These are phyloP conservation scores for Leccinum laetum DNA, from an alignment of 1,284 basidiomycete species.

Conservation along the genomic window DNA sequence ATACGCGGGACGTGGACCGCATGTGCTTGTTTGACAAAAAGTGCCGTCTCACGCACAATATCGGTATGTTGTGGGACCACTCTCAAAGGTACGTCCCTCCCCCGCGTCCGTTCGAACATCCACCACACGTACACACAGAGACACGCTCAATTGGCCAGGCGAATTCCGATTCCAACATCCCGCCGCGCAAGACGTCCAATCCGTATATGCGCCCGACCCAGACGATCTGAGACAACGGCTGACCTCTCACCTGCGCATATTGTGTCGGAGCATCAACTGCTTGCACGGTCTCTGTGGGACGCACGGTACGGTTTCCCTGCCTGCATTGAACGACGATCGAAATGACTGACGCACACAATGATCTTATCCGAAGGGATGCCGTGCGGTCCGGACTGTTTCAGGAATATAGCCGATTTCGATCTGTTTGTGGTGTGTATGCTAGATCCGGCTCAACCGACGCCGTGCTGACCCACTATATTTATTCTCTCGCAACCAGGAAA, in stretches of 20 bases:
- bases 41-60: too few species aligned
- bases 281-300: slow-evolving; percentile 47
- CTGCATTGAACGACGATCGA: neutral
- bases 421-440: slow-evolving; percentile 17
- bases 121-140: slow-evolving; percentile 15
- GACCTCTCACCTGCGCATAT: slow-evolving; percentile 38
- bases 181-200: neutral
- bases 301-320: slow-evolving; percentile 38
- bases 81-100: slow-evolving; percentile 35
- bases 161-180: slow-evolving; percentile 3
- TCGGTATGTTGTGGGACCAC: slow-evolving; percentile 16
- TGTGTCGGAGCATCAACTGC: slow-evolving; percentile 56
- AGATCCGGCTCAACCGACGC: neutral
- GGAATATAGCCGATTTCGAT: slow-evolving; percentile 28
- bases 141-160: slow-evolving; percentile 31
- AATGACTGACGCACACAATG: slow-evolving; percentile 16
- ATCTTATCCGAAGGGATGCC: slow-evolving; percentile 28
- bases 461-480: too few species aligned
- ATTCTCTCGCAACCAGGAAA: slow-evolving; percentile 16
- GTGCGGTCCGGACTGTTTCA: slow-evolving; percentile 43
- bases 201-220: slow-evolving; percentile 19
- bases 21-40: too few species aligned
- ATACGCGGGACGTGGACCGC: too few species aligned
- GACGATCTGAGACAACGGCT: slow-evolving; percentile 31
- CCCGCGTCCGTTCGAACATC: neutral